phyloP scores from a whole-genome alignment of 1,284 basidiomycete species.

The Moesziomyces sp. region DNA sequence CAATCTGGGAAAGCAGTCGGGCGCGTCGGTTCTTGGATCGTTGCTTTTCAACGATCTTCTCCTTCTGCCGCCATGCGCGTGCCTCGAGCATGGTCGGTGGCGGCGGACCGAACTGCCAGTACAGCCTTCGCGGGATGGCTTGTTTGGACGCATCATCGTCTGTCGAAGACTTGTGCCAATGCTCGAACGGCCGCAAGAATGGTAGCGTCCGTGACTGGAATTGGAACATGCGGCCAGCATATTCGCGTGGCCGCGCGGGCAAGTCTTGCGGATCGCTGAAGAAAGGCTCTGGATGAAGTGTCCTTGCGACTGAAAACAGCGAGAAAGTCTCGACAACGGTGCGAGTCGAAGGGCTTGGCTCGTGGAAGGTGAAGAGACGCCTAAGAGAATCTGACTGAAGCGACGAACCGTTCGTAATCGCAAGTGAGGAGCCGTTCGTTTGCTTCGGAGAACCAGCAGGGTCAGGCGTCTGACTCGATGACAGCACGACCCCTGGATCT shows the following conservation, averaged over 20 bases:
- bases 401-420: background rate
- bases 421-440: background rate
- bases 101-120: slow-evolving; percentile 60
- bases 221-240: slow-evolving; percentile 80
- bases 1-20: slow-evolving; percentile 73
- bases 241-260: slow-evolving; percentile 78
- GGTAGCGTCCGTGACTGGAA: slow-evolving; percentile 71
- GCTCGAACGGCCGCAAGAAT: slow-evolving; percentile 66
- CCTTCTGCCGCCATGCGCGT: slow-evolving; percentile 39
- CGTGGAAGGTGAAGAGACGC: slow-evolving; percentile 25
- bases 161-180: slow-evolving; percentile 15
- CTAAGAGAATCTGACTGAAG: background rate
- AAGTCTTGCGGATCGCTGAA: slow-evolving; percentile 74
- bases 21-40: slow-evolving; percentile 32
- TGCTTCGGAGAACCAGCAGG: background rate
- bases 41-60: slow-evolving; percentile 29
- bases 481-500: background rate
- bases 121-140: slow-evolving; percentile 66
- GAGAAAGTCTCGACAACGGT: slow-evolving; percentile 73
- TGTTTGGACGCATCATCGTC: slow-evolving; percentile 5
- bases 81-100: slow-evolving; percentile 53
- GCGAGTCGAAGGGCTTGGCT: slow-evolving; percentile 26
- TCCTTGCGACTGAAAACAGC: slow-evolving; percentile 72
- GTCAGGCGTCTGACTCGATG: background rate
- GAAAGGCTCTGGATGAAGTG: slow-evolving; percentile 77